Evolutionary conservation across 139 green algal genomes (phyloP), one percentile per base, ranked within the genome.

Genomic region (Diplosphaera chodatii): DNA sequence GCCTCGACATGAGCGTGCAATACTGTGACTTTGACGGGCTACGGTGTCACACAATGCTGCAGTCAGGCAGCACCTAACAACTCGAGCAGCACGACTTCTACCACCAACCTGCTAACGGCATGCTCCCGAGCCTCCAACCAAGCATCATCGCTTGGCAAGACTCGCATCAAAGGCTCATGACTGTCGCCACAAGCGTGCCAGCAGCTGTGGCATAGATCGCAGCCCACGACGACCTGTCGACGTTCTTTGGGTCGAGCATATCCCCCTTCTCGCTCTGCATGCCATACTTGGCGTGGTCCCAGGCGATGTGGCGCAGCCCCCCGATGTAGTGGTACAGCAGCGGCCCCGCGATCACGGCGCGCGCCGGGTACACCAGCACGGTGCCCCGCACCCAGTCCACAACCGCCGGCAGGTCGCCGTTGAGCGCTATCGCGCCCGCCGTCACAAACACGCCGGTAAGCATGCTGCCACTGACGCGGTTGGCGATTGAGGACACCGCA

Each of bases 281-380:
- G 48, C 48, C 48, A 59, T 59, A 59, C 48, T 89, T 94, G 66
- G 70, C 28, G 55, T 88, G 73, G 78, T 97, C 92, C 90, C 91
- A 97, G 28, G 88, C 81, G 27, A 96, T 62, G 77, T 97, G 92
- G 1, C 92, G 80, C 20, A 96, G 3, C 16, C 84, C 92, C 28
- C 78, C 94, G 25, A 94, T 40, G 63, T 91, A 96, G 82, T 98
- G 94, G 75, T 94, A 98, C n/a, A 96, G 72, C 30, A 98, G 79
- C 4, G 86, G 87, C 74, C 92, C 97, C 0, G 84, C 71, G 21
- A 97, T 71, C 0, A 81, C 70, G 21, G 87, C 83, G 77, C 95
- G 95, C 62, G 80, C 75, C 1, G 88, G 90, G 64, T 90, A 82
- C 15, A 91, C 80, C 66, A 96, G 76, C 34, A 76, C 77, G 29